A percentile compares a stretch with the other conserved stretches of the same genome.
These are phyloP conservation scores for Actinomucor elegans DNA, from an alignment of 371 early-diverging fungal genomes.

Conservation along the genomic window DNA sequence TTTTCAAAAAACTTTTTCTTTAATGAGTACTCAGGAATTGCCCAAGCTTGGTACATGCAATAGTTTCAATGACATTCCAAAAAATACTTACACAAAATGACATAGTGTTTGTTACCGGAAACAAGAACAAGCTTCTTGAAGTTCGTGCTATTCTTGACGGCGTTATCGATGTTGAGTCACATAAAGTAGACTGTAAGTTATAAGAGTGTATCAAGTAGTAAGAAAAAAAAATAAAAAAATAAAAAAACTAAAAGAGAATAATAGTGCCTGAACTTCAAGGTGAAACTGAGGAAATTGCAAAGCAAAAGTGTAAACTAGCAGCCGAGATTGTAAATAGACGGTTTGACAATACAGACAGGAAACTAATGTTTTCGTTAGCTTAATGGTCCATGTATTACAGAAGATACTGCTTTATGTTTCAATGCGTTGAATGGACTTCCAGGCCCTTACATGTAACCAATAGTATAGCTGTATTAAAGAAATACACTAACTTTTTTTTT, in stretches of 20 bases:
- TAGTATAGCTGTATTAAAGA: background rate
- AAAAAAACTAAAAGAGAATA: background rate
- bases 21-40: slow-evolving; percentile 2
- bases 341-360: background rate
- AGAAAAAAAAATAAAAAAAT: background rate
- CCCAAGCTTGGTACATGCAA: slow-evolving; percentile 1
- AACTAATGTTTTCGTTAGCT: slow-evolving; percentile 42
- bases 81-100: background rate
- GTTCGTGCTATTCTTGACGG: slow-evolving; percentile 80
- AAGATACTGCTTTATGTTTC: slow-evolving; percentile 94
- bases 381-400: slow-evolving; percentile 85
- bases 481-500: too few relatives aligned
- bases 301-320: slow-evolving; percentile 78
- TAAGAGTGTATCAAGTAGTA: background rate
- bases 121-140: slow-evolving; percentile 91
- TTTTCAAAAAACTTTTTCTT: too few relatives aligned
- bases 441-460: slow-evolving; percentile 78
- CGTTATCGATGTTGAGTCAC: slow-evolving; percentile 64
- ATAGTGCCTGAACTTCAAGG: slow-evolving; percentile 92
- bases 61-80: background rate
- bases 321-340: slow-evolving; percentile 53
- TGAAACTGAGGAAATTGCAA: slow-evolving; percentile 69
- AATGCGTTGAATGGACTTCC: slow-evolving; percentile 91
- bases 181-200: slow-evolving; percentile 73
- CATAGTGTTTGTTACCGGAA: slow-evolving; percentile 71